These are phyloP conservation scores for Neophaeococcomyces aloes DNA, from an alignment of 2,329 filamentous ascomycete species.

Conservation along the genomic window DNA sequence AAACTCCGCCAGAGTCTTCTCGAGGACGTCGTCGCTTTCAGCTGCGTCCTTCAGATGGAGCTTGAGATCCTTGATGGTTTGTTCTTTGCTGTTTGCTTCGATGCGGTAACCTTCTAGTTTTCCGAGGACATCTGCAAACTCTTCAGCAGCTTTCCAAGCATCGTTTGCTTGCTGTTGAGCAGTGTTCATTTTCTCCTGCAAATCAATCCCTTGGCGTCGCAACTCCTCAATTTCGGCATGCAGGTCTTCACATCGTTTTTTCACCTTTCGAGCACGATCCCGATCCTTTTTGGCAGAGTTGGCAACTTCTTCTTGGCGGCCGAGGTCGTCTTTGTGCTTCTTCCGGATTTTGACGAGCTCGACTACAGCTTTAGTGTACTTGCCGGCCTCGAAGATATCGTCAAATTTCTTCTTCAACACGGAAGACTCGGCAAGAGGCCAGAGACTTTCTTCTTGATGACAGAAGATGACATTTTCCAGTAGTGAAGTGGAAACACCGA, in stretches of 20 bases:
- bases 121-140: conserved; percentile 63
- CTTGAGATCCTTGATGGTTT: conserved; percentile 59
- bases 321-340: conserved; percentile 65
- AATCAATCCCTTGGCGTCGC: conserved; percentile 50
- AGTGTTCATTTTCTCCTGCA: conserved; percentile 37
- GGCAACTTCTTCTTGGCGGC: conserved; percentile 62
- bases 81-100: conserved; percentile 58
- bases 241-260: conserved; percentile 55
- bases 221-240: conserved; percentile 51
- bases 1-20: conserved; percentile 63
- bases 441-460: conserved; percentile 93
- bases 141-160: conserved; percentile 62
- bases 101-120: conserved; percentile 66
- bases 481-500: conserved; percentile 83
- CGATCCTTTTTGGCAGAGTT: conserved; percentile 72
- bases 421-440: conserved; percentile 84
- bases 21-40: conserved; percentile 67
- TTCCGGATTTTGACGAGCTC: conserved; percentile 84
- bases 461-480: conserved; percentile 96
- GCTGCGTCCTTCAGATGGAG: conserved; percentile 63
- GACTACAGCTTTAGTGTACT: conserved; percentile 95
- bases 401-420: conserved; percentile 89
- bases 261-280: conserved; percentile 63
- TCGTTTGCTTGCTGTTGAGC: conserved; percentile 45
- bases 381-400: conserved; percentile 92